phyloP scores from a whole-genome alignment of 2,329 filamentous ascomycete species.

The Dendryphion nanum region DNA sequence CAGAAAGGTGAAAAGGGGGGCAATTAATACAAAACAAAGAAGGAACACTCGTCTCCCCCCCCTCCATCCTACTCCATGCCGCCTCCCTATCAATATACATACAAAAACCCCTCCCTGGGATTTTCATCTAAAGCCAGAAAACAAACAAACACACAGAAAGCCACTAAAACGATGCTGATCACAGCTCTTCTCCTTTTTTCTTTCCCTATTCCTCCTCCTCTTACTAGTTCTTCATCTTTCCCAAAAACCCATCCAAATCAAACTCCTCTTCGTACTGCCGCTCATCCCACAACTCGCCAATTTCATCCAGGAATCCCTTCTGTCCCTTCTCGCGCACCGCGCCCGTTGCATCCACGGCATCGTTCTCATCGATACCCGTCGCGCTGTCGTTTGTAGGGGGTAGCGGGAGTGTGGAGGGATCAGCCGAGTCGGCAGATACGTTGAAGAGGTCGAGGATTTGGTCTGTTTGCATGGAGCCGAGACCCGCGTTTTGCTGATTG shows the following conservation, averaged over 20 bases:
- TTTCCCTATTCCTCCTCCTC: too few species aligned
- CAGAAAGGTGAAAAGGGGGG: too few species aligned
- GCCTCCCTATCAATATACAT: too few species aligned
- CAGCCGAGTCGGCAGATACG: constrained; percentile 52
- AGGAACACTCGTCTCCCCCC: too few species aligned
- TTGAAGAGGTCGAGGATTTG: constrained; percentile 97
- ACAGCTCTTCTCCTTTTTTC: too few species aligned
- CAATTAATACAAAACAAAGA: too few species aligned
- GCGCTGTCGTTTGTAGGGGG: constrained; percentile 61
- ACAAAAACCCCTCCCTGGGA: too few species aligned
- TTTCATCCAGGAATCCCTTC: constrained; percentile 92
- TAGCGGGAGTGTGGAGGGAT: constrained; percentile 57
- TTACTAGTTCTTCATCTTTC: constrained; percentile 84
- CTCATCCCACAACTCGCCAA: constrained; percentile 96
- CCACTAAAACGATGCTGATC: too few species aligned
- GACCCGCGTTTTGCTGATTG: constrained; percentile 95
- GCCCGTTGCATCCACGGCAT: constrained; percentile 76
- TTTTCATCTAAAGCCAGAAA: too few species aligned
- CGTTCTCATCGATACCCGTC: constrained; percentile 78
- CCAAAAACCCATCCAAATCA: constrained; percentile 91
- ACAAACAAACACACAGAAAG: too few species aligned
- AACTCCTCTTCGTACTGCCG: constrained; percentile 98
- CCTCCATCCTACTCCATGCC: too few species aligned
- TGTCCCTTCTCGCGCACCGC: constrained; percentile 93
- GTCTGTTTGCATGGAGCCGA: constrained; percentile 96